Conservation (phyloP, 768 basidiomycete genomes). For the Tremella mesenterica region DNA sequence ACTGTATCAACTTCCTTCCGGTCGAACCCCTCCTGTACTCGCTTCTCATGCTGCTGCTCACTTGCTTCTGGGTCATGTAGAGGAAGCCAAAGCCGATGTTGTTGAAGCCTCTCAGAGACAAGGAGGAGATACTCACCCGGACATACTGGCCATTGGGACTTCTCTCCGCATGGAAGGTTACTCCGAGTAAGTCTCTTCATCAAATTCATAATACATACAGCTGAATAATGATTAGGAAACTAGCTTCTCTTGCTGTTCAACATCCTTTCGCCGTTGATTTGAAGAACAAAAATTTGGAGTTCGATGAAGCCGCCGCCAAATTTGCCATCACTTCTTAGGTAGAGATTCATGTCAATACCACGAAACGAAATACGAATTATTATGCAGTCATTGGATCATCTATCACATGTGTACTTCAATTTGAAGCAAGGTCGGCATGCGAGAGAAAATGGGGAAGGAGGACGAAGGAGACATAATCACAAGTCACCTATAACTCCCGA, state of each 20-base stretch:
- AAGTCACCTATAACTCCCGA: no score
- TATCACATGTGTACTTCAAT: no score
- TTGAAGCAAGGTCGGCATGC: no score
- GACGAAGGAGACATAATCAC: no score
- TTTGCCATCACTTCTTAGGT: conserved; percentile 35
- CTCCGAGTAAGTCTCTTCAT: conserved; percentile 24
- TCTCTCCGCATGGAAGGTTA: conserved; percentile 31
- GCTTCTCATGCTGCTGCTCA: conserved; percentile 45
- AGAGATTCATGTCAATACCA: conserved; percentile 3
- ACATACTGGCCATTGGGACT: conserved; percentile 34
- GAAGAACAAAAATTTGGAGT: conserved; percentile 39
- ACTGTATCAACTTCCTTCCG: conserved; percentile 40
- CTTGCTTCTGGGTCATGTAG: conserved; percentile 39
- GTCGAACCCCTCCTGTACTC: conserved; percentile 40
- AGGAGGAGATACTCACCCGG: conserved; percentile 22
- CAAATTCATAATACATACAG: neutral
- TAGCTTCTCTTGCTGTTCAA: conserved; percentile 28
- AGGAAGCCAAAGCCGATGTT: conserved; percentile 45
- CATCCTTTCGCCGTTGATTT: conserved; percentile 45
- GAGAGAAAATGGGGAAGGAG: no score
- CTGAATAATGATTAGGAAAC: conserved; percentile 24
- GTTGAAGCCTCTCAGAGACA: conserved; percentile 29
- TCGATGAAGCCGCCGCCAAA: conserved; percentile 46
- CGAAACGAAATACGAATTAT: no score
- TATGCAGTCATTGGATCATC: no score